Base-by-base conservation (phyloP, 2,329 filamentous ascomycete species). In the Diaporthe australafricana region DNA sequence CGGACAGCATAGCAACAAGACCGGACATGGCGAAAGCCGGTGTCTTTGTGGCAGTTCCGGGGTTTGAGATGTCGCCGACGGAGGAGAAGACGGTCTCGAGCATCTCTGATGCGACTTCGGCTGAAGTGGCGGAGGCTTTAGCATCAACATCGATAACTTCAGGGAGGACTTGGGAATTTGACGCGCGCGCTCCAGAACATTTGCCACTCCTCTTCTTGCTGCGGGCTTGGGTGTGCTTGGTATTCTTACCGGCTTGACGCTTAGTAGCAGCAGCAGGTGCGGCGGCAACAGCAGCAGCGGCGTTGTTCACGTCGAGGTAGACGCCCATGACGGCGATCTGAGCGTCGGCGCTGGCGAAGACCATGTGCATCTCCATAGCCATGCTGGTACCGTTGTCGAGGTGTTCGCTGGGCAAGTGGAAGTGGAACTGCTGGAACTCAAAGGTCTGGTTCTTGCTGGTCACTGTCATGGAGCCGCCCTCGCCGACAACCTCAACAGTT, bases 301-400 rank as follows among this genome's bases (percentile, higher is more conserved):
- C 75, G 47, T 78, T 78, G 72, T 80, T 79, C 35, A 84, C 76
- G 72, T 84, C 83, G 74, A 86, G 79, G 78, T 84, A 86, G 62
- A 82, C 78, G 62, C 83, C 84, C 45, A 86, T 78, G 72, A 86
- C 84, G 40, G 84, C 83, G 47, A 86, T 81, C 69, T 84, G 77
- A 17, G 78, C 74, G 45, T 76, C 77, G 16, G 82, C 80, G 17
- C 82, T 82, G 77, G 87, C 82, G 77, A 88, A 89, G 50, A 91
- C 89, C 84, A 91, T 88, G 81, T 91, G 89, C 80, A 86, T 84
- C 79, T 88, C 87, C 83, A 88, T 85, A 32, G 84, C 83, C 76
- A 87, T 79, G 76, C 78, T 87, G 22, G 80, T 82, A 32, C 82
- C 81, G 74, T 82, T 81, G 75, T 85, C 82, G 1, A 86, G 74